Percentiles rank a stretch among this genome's conserved stretches.
phyloP scores from a whole-genome alignment of 345 rosid species.

The Nasturtium officinale region DNA sequence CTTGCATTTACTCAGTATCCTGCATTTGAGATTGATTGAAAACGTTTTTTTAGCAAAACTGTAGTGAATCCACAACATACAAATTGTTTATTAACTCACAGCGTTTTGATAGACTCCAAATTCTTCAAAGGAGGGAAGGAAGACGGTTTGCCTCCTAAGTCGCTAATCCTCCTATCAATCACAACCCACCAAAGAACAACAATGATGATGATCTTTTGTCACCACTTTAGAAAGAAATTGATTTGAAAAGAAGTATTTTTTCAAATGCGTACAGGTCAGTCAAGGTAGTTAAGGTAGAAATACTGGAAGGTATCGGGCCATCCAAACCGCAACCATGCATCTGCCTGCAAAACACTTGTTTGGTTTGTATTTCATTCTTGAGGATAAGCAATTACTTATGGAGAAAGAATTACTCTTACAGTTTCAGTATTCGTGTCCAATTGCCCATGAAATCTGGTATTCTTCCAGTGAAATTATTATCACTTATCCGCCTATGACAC shows the following conservation, averaged over 20 bases:
- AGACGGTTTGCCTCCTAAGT: conserved; percentile 61
- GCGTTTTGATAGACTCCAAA: conserved; percentile 64
- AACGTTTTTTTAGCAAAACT: not conserved
- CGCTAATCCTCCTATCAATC: conserved; percentile 70
- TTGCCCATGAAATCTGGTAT: conserved; percentile 68
- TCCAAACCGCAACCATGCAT: conserved; percentile 73
- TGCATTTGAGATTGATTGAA: conserved; percentile 40
- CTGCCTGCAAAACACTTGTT: conserved; percentile 54
- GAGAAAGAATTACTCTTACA: conserved; percentile 51
- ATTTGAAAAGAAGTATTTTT: conserved; percentile 14
- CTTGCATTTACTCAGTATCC: conserved; percentile 69
- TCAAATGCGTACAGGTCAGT: conserved; percentile 67
- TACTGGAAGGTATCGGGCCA: conserved; percentile 79
- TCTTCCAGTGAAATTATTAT: conserved; percentile 66
- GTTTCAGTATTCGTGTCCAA: conserved; percentile 64
- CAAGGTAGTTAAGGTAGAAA: conserved; percentile 61
- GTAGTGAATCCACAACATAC: not conserved
- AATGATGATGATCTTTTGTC: conserved; percentile 10
- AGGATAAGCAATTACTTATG: not conserved
- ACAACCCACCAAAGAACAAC: conserved; percentile 17
- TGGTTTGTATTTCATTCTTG: conserved; percentile 3
- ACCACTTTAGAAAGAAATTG: not conserved
- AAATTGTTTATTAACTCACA: conserved; percentile 56
- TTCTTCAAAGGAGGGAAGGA: conserved; percentile 58
- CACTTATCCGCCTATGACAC: conserved; percentile 70